These are phyloP conservation scores for Penicillium decumbens DNA, from an alignment of 2,329 filamentous ascomycete genomes.

Conservation along the genomic window DNA sequence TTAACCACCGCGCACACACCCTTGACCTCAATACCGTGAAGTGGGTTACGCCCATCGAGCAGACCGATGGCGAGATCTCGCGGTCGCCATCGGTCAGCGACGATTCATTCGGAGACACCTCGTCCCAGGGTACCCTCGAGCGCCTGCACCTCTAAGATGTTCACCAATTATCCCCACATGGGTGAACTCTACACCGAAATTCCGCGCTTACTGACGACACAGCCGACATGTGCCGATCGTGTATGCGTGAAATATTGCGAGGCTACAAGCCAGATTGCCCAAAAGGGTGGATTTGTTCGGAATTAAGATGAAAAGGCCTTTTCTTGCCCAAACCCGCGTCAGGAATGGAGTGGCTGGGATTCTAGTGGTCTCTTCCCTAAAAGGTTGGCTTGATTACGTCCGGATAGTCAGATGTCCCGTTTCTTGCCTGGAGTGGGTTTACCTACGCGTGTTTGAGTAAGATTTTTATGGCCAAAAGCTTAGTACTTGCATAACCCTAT, in stretches of 20 bases:
- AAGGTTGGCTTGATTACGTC: neutral
- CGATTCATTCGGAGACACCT: constrained; percentile 11
- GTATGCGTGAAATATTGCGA: constrained; percentile 11
- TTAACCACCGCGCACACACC: constrained; percentile 26
- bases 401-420: neutral
- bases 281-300: neutral
- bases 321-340: neutral
- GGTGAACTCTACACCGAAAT: neutral
- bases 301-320: neutral
- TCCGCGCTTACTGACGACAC: constrained; percentile 5
- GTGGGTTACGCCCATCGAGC: constrained; percentile 25
- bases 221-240: constrained; percentile 1
- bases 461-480: neutral
- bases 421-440: constrained; percentile 1
- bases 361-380: neutral
- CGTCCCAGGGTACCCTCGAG: constrained; percentile 1
- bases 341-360: constrained; percentile 1
- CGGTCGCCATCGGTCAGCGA: constrained; percentile 15
- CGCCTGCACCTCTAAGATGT: neutral
- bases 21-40: constrained; percentile 23
- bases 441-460: constrained; percentile 9
- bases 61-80: constrained; percentile 7
- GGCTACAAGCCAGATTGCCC: neutral
- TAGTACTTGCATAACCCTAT: neutral
- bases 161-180: neutral